Evolutionary conservation across 78 protist genomes (phyloP).

Genomic region (Thecamonas trahens): DNA sequence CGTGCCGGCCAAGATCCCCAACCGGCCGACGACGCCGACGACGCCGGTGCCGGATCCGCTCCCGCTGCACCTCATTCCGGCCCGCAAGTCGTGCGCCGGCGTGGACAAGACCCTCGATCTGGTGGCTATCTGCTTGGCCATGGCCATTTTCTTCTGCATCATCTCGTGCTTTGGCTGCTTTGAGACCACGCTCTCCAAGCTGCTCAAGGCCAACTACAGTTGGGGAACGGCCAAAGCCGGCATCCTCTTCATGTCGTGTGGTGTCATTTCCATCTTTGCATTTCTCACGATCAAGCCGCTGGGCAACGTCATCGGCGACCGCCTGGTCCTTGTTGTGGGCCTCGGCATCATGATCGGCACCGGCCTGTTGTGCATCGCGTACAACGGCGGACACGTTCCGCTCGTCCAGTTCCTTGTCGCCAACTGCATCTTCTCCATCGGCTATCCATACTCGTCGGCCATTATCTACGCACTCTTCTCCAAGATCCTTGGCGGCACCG

Average conservation of each 20-base stretch:
- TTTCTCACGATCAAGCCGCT: too few species aligned
- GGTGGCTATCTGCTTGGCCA: constrained; percentile 2
- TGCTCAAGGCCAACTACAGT: constrained; percentile 4
- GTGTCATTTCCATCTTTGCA: too few species aligned
- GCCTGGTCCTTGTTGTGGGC: too few species aligned
- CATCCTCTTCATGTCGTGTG: too few species aligned
- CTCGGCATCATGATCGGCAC: too few species aligned
- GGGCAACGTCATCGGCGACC: too few species aligned
- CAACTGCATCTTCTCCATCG: constrained; percentile 8
- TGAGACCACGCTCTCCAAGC: constrained; percentile 2
- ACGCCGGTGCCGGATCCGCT: neutral
- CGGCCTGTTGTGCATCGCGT: too few species aligned
- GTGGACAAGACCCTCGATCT: neutral
- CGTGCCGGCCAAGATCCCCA: neutral
- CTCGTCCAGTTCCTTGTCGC: neutral
- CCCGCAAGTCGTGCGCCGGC: too few species aligned
- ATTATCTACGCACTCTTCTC: constrained; percentile 23
- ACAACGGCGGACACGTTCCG: too few species aligned
- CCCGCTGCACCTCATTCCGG: too few species aligned
- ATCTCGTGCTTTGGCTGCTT: constrained; percentile 15
- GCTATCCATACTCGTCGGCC: constrained; percentile 25
- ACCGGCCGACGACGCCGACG: neutral
- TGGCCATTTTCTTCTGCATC: constrained; percentile 1
- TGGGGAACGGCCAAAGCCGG: constrained; percentile 1
- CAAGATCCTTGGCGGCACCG: constrained; percentile 23